phyloP scores from a whole-genome alignment of 768 basidiomycete genomes.

The Tephrocybe sp. region DNA sequence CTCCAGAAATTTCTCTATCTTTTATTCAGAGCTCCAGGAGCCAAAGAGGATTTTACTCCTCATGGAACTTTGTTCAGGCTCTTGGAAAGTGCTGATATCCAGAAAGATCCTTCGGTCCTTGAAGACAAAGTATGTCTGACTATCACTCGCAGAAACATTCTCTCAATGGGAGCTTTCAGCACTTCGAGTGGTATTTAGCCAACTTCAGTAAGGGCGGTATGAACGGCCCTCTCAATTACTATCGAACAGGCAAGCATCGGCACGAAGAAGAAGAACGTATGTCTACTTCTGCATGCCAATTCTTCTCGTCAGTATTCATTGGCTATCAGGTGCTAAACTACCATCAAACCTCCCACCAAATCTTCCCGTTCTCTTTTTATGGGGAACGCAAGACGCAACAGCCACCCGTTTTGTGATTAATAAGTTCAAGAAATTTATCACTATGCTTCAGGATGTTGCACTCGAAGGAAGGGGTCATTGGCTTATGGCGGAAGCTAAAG shows the following conservation, averaged over 20 bases:
- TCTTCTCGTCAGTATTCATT: slow-evolving; percentile 1
- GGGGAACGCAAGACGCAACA: slow-evolving; percentile 55
- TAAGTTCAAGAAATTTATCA: slow-evolving; percentile 48
- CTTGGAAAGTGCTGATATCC: slow-evolving; percentile 14
- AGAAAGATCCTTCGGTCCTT: slow-evolving; percentile 20
- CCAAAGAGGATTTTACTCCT: slow-evolving; percentile 18
- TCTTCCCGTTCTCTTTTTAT: slow-evolving; percentile 60
- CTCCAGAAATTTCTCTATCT: slow-evolving; percentile 35
- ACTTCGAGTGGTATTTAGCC: slow-evolving; percentile 49
- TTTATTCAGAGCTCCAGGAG: slow-evolving; percentile 22
- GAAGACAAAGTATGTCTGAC: slow-evolving; percentile 22
- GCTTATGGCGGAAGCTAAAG: slow-evolving; percentile 62
- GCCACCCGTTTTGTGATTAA: slow-evolving; percentile 39
- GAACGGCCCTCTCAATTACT: slow-evolving; percentile 76
- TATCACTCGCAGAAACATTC: not conserved
- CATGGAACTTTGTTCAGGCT: slow-evolving; percentile 27
- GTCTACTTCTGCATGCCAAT: slow-evolving; percentile 4
- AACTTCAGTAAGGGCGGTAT: slow-evolving; percentile 47
- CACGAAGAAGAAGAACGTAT: slow-evolving; percentile 62
- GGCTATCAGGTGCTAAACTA: slow-evolving; percentile 37
- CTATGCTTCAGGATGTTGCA: slow-evolving; percentile 46
- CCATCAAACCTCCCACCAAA: slow-evolving; percentile 39
- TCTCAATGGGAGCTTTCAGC: slow-evolving; percentile 35
- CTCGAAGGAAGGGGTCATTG: slow-evolving; percentile 64
- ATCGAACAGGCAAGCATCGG: slow-evolving; percentile 58